phyloP scores from a whole-genome alignment of 75 land plant species.

The Cryptomeria japonica region DNA sequence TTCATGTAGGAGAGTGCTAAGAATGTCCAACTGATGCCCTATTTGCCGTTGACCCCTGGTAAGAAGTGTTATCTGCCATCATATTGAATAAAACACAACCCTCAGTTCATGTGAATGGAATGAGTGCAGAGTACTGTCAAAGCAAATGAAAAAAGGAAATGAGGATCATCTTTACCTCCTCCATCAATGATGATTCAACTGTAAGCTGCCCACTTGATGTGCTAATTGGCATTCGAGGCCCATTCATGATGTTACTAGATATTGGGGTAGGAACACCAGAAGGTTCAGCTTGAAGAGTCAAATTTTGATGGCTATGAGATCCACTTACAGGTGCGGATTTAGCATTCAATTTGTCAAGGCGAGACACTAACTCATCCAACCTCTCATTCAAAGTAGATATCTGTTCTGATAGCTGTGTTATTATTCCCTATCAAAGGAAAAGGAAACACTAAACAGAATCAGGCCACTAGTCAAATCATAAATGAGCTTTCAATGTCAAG shows the following conservation, averaged over 20 bases:
- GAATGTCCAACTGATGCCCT: slow-evolving; percentile 66
- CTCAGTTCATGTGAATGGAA: neutral
- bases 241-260: slow-evolving; percentile 40
- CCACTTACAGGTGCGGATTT: slow-evolving; percentile 38
- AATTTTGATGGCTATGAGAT: slow-evolving; percentile 59
- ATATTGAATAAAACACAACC: neutral
- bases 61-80: slow-evolving; percentile 27
- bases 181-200: slow-evolving; percentile 53
- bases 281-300: slow-evolving; percentile 44
- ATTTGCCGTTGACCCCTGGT: slow-evolving; percentile 64
- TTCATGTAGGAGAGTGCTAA: slow-evolving; percentile 54
- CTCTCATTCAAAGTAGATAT: slow-evolving; percentile 76
- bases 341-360: slow-evolving; percentile 68
- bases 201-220: slow-evolving; percentile 52
- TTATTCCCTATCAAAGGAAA: slow-evolving; percentile 41
- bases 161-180: slow-evolving; percentile 57
- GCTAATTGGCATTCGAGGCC: slow-evolving; percentile 29
- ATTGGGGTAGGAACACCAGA: slow-evolving; percentile 62
- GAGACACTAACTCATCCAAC: slow-evolving; percentile 78
- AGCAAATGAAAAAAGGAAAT: neutral
- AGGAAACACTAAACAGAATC: neutral
- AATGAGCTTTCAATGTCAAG: neutral
- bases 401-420: slow-evolving; percentile 69
- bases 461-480: slow-evolving; percentile 1
- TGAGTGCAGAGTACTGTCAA: neutral